Evolutionary conservation across 768 basidiomycete genomes (phyloP).

Genomic region (Suillus spraguei): DNA sequence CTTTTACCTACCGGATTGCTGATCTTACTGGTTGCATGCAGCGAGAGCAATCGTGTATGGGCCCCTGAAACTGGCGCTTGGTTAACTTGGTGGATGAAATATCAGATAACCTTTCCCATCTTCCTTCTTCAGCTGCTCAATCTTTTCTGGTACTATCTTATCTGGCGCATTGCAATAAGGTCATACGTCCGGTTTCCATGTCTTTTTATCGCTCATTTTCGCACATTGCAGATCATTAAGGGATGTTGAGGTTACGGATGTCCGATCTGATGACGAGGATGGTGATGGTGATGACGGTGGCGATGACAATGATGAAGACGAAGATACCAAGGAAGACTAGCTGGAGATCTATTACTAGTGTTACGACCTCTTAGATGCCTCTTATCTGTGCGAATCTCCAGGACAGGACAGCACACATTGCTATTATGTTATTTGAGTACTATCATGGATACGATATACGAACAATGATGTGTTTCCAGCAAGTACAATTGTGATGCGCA

Average conservation of each 20-base stretch:
- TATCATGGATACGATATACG: neutral
- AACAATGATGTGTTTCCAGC: slow-evolving; percentile 12
- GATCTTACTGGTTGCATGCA: slow-evolving; percentile 28
- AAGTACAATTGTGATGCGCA: neutral
- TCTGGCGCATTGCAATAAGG: slow-evolving; percentile 76
- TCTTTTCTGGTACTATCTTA: slow-evolving; percentile 91
- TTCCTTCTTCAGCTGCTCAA: slow-evolving; percentile 81
- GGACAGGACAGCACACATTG: slow-evolving; percentile 7
- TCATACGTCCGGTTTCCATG: slow-evolving; percentile 37
- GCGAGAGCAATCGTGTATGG: slow-evolving; percentile 60
- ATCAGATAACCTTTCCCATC: slow-evolving; percentile 78
- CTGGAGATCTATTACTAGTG: neutral
- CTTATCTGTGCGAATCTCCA: slow-evolving; percentile 1
- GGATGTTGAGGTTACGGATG: slow-evolving; percentile 56
- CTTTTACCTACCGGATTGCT: neutral
- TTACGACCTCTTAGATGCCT: neutral
- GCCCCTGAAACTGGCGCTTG: slow-evolving; percentile 64
- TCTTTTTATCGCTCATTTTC: slow-evolving; percentile 15
- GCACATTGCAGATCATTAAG: slow-evolving; percentile 51
- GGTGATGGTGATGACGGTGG: slow-evolving; percentile 39
- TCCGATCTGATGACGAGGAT: slow-evolving; percentile 80
- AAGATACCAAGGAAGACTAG: slow-evolving; percentile 35
- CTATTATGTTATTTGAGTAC: slow-evolving; percentile 10
- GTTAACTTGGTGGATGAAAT: slow-evolving; percentile 77
- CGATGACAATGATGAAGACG: slow-evolving; percentile 33